phyloP scores from a whole-genome alignment of 768 basidiomycete species.

The Fomitopsis pulvina region DNA sequence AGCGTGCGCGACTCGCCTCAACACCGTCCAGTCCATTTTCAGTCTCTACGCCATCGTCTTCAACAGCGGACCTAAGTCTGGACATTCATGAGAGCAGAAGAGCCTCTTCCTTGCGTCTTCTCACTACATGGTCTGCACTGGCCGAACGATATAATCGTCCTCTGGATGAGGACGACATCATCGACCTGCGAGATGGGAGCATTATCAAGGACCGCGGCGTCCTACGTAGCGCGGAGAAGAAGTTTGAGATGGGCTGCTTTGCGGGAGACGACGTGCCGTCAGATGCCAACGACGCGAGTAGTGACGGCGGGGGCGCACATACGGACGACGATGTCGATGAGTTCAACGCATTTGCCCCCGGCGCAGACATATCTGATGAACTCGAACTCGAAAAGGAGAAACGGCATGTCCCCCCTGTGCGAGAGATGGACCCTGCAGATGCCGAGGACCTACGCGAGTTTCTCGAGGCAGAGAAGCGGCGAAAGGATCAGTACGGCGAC shows the following conservation, averaged over 20 bases:
- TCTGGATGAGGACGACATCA: conserved; percentile 74
- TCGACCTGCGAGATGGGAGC: conserved; percentile 55
- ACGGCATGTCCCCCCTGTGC: conserved; percentile 36
- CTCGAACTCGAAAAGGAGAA: conserved; percentile 24
- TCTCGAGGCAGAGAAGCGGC: conserved; percentile 51
- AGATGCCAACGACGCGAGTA: conserved; percentile 28
- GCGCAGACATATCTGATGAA: conserved; percentile 26
- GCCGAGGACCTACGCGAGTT: conserved; percentile 63
- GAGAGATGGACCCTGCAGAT: conserved; percentile 39
- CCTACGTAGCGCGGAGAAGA: conserved; percentile 35
- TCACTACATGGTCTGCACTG: conserved; percentile 60
- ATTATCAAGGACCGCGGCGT: conserved; percentile 70
- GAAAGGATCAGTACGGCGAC: conserved; percentile 42
- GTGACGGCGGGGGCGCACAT: conserved; percentile 27
- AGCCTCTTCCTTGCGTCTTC: conserved; percentile 49
- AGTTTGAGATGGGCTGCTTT: conserved; percentile 48
- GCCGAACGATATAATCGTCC: conserved; percentile 60
- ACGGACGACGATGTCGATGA: conserved; percentile 48
- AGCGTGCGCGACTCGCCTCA: conserved; percentile 42
- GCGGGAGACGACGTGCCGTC: conserved; percentile 24
- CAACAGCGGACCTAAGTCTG: conserved; percentile 4
- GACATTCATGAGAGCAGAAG: conserved; percentile 51
- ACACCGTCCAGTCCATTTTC: conserved; percentile 29
- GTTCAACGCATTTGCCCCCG: conserved; percentile 42
- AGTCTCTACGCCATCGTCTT: conserved; percentile 11